Percentiles rank a stretch among this genome's conserved stretches.
Conservation (phyloP, 2,329 filamentous ascomycete genomes). For the Cladosporium halotolerans region DNA sequence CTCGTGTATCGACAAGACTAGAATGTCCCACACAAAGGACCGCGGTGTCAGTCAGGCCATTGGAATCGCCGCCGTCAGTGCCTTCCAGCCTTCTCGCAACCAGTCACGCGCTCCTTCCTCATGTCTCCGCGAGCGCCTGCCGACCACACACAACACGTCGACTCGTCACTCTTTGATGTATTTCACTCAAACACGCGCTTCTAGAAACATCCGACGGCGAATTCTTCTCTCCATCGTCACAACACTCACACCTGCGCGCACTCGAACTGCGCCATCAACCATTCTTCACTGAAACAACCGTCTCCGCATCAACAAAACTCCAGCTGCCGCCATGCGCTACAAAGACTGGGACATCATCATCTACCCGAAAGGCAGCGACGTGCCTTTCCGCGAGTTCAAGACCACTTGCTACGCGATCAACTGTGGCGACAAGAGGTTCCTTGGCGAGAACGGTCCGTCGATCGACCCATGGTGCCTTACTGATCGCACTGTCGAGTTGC, state of each 20-base stretch:
- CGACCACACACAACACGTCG: not conserved
- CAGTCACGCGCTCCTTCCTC: not conserved
- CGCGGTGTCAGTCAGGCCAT: no score
- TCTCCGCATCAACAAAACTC: not conserved
- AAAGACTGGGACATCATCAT: slow-evolving; percentile 81
- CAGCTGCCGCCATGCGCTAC: slow-evolving; percentile 61
- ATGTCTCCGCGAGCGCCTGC: not conserved
- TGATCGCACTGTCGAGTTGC: not conserved
- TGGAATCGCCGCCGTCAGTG: no score
- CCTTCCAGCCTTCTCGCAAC: not conserved
- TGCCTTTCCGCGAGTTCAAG: slow-evolving; percentile 76
- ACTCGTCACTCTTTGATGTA: no score
- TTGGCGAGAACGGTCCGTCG: no score
- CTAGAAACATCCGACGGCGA: not conserved
- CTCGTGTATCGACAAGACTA: no score
- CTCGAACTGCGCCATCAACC: not conserved
- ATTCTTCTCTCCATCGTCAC: not conserved
- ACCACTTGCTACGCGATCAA: slow-evolving; percentile 56
- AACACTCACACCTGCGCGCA: not conserved
- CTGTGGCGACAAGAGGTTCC: not conserved
- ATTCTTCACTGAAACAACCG: slow-evolving; percentile 6
- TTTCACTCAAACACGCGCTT: no score
- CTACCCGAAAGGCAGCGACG: slow-evolving; percentile 52
- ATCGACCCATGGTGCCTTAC: no score
- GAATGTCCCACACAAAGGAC: no score